Evolutionary conservation across 1,139 yeast species (phyloP), one percentile per base, ranked within the genome.

Genomic region (Pneumocystis canis): DNA sequence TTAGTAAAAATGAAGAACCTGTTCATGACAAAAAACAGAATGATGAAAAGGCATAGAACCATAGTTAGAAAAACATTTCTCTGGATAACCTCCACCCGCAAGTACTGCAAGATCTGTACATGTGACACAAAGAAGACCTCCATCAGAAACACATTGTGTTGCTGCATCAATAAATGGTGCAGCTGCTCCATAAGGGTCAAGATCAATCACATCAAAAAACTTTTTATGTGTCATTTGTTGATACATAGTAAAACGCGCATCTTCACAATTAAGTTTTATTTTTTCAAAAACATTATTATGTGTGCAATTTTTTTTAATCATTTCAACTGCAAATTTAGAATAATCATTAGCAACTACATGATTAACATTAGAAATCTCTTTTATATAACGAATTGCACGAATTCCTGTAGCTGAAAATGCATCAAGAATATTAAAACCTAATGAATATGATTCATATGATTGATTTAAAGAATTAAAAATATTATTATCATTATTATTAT

Each of bases 151-250:
- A 54, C 85, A 78, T 69, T 88, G 95, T 40, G 92, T 78, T 0
- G 97, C 97, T 35, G 92, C 82, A 72, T 92, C 98, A 56, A 92
- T 79, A 71, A 92, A 92, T 5, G 97, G 97, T 0, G 96, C 82
- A 0, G 97, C 98, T 0, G 97, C 86, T 28, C 99, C 99, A 72
- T 92, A 92, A 0, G 99, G 99, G 72, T 92, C 99, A 64, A 92
- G 79, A 74, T 92, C 99, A 64, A 94, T 83, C 11, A 88, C 87
- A 71, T 92, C 95, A 74, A 85, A 87, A 63, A 79, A 78, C 31
- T 70, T 70, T 53, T 58, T 60, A 37, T 75, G 72, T 0, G 79
- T 72, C 63, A 79, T 77, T 61, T 77, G 76, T 31, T 75, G 73
- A 63, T 84, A 80, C 96, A 92, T 89, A 71, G 80, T 82, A 60